Evolutionary conservation across 2,329 filamentous ascomycete genomes (phyloP), one percentile per base, ranked within the genome.

Genomic region (Fonsecaea monophora): DNA sequence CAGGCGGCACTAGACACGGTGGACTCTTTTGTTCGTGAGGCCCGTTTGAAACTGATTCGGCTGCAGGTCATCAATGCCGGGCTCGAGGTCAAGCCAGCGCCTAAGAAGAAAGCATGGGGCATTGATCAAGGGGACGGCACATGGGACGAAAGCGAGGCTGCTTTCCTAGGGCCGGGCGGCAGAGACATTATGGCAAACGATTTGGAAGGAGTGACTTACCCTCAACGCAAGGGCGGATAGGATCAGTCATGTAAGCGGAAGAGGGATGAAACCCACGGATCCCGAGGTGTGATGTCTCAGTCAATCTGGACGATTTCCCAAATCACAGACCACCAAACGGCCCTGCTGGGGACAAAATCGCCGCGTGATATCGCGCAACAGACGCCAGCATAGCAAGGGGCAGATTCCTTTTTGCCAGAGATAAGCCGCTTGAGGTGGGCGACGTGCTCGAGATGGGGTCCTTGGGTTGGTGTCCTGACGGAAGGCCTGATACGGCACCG

Each of bases 61-160:
- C 89, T 97, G 74, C 92, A 90, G 71, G 86, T 96, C 67, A 78
- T 89, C 4, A 86, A 89, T 34, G 90, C 92, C 0, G 90, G 92
- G 7, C 82, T 97, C 34, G 92, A 96, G 71, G 84, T 94, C 32
- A 85, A 82, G 70, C 77, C 69, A 12, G 67, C 76, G 4, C 59
- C 65, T 8, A 70, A 69, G 56, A 71, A 72, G 45, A 64, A 68
- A 35, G 56, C 40, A 30, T 65, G 62, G 66, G 63, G 62, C 18
- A 32, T 48, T 6, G 68, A 68, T 18, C 54, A 64, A 15, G 45
- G 35, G 3, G 60, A 64, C 37, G 42, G 34, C 30, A 25, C 15
- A 3, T 65, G 55, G 58, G 68, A 67, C 50, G 68, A 67, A 40
- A 59, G 50, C 21, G 35, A 34, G 30, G 32, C 32, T 5, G n/a